Evolutionary conservation across 257 asterid genomes (phyloP), one percentile per base, ranked within the genome.

Genomic region (Salvia hispanica): DNA sequence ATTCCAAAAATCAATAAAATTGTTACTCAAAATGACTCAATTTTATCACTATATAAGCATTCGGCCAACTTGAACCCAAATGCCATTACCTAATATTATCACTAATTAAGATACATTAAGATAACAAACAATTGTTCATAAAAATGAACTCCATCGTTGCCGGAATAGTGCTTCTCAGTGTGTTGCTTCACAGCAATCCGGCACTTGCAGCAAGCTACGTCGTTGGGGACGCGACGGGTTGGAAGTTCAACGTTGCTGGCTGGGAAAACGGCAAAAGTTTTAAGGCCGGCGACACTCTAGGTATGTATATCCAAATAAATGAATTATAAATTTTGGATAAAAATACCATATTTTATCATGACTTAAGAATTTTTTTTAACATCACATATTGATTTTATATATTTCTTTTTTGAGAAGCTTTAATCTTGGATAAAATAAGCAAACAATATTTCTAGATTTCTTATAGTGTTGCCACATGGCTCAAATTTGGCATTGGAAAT

Each of bases 241-340:
- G 84, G 89, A 9, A 11, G 2, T 81, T 78, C 8, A 21, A 28
- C 0, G 73, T 67, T 0, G 74, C 67, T 1, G 78, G 79, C 47
- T 84, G 86, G 85, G 78, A 74, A 51, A 75, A 62, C 0, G 84
- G 77, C 25, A 74, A 74, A 57, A 66, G 0, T 4, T 78, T 74
- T 43, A 52, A 31, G 31, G 73, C 60, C 0, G 72, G 73, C 8
- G 78, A 72, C 47, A 58, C 43, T n/a, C 55, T 75, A 0, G 71
- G 83, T 79, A 67, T 0, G 15, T 8, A 3, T 4, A 10, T 0
- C 0, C 14, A 1, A 5, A 13, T 4, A 47, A 47, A 4, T 4
- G 43, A 39, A 39, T 39, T 5, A 39, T 39, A 39, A 6, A 39
- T 39, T 39, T 39, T 39, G 9, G 9, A 39, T 0, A 39, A 39